Evolutionary conservation across 2,329 filamentous ascomycete species (phyloP).

Genomic region (Fusarium mexicanum): DNA sequence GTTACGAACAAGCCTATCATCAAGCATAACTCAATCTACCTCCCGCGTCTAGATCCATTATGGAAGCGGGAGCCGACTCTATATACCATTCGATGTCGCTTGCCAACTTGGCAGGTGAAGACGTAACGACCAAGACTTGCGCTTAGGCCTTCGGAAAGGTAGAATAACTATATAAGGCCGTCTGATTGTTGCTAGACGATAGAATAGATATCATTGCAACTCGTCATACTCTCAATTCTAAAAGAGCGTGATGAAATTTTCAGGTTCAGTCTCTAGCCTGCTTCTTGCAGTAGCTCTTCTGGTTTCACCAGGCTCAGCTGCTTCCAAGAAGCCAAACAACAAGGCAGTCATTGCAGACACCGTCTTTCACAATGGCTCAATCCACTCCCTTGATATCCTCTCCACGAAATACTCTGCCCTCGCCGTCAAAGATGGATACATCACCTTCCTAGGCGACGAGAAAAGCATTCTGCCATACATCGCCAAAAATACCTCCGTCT

Average conservation of each 20-base stretch:
- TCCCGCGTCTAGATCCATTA: not conserved
- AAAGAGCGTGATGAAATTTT: rapidly evolving
- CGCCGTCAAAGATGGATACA: not conserved
- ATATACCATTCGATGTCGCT: too few relatives aligned
- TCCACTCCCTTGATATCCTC: not conserved
- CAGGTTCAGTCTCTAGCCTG: not conserved
- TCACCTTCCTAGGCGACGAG: not conserved
- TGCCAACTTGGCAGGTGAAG: not conserved
- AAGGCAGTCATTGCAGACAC: not conserved
- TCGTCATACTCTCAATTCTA: rapidly evolving
- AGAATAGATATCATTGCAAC: rapidly evolving
- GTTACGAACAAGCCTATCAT: not conserved
- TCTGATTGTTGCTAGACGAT: rapidly evolving
- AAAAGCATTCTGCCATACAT: not conserved
- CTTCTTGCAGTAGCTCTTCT: not conserved
- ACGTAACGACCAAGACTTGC: rapidly evolving
- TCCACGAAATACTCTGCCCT: not conserved
- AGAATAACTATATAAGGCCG: not conserved
- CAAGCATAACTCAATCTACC: not conserved
- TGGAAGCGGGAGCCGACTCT: not conserved
- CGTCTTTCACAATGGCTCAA: not conserved
- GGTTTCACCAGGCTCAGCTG: too few relatives aligned
- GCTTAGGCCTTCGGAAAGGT: too few relatives aligned
- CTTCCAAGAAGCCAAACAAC: not conserved
- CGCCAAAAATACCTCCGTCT: not conserved